These are phyloP conservation scores for Tolypocladium sp. DNA, from an alignment of 2,329 filamentous ascomycete species.

Conservation along the genomic window DNA sequence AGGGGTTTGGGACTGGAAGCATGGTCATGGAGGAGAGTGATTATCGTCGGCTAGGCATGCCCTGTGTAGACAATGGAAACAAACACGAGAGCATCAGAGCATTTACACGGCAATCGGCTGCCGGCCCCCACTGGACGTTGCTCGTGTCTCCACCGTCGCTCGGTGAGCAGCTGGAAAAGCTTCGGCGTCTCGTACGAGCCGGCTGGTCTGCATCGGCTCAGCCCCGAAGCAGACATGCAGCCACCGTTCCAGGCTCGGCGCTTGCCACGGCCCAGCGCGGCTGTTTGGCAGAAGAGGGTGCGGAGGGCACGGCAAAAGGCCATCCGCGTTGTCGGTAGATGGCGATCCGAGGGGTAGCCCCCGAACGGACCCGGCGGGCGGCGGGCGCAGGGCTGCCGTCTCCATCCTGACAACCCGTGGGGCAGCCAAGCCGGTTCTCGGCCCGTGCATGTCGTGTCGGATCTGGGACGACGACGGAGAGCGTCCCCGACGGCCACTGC, in stretches of 20 bases:
- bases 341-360: not conserved
- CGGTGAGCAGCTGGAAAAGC: not conserved
- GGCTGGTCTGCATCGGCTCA: not conserved
- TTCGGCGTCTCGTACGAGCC: not conserved
- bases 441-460: too few species aligned
- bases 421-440: not conserved
- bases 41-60: too few species aligned
- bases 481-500: not conserved
- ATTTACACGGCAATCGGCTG: not conserved
- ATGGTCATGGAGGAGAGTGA: not conserved
- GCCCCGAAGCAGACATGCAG: too few species aligned
- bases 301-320: not conserved
- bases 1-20: not conserved
- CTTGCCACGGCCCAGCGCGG: not conserved
- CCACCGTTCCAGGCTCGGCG: too few species aligned
- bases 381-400: not conserved
- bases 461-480: too few species aligned
- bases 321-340: not conserved
- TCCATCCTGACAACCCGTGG: not conserved
- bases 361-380: not conserved
- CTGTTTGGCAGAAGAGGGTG: not conserved
- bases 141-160: not conserved
- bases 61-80: too few species aligned
- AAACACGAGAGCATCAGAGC: too few species aligned
- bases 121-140: not conserved